Evolutionary conservation across 495 filamentous ascomycete species (phyloP), one percentile per base, ranked within the genome.

Genomic region (Chaetomidium leptoderma): DNA sequence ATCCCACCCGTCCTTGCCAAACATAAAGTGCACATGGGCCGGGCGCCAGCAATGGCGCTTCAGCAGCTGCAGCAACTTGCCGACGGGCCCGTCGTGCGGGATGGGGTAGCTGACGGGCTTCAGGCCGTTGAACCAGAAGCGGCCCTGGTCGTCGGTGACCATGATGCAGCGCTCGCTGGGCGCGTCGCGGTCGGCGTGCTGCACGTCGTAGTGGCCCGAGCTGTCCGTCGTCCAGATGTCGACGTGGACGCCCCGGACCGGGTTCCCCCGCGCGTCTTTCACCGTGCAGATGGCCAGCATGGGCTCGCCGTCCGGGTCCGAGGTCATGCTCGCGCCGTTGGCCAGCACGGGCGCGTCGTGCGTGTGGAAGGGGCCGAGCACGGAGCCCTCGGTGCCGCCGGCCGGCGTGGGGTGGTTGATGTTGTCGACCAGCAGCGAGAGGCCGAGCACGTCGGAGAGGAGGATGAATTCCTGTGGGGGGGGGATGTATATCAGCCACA

Each of bases 141-240:
- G 64, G 0, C 92, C 92, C 1, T 87, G 72, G 2, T 72, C 70
- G 58, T 89, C 85, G 57, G 80, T 88, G 14, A 78, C 74, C 81
- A 97, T 84, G 29, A 96, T 76, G 59, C 88, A 89, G 29, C 92
- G 76, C 33, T 91, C 91, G 75, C 92, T 91, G 0, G 90, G 88
- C 16, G 81, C 84, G 21, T 79, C 70, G 13, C 86, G 74, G 29
- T 84, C 84, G 0, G 81, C 74, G 65, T 92, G 86, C 74, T 96
- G 92, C 55, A 95, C 90, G 71, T 97, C 92, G 68, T 97, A 97
- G 63, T 86, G 85, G 11, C 92, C 92, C 26, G 83, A 83, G 50
- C 82, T 86, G 65, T 97, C 91, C 17, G 91, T 92, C 73, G 96
- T 92, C 92, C 92, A 97, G 65, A 96, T 90, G 70, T 96, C 90